Evolutionary conservation across 805 yeast genomes (phyloP), one percentile per base, ranked within the genome.

Genomic region (Sugiyamaella americana): DNA sequence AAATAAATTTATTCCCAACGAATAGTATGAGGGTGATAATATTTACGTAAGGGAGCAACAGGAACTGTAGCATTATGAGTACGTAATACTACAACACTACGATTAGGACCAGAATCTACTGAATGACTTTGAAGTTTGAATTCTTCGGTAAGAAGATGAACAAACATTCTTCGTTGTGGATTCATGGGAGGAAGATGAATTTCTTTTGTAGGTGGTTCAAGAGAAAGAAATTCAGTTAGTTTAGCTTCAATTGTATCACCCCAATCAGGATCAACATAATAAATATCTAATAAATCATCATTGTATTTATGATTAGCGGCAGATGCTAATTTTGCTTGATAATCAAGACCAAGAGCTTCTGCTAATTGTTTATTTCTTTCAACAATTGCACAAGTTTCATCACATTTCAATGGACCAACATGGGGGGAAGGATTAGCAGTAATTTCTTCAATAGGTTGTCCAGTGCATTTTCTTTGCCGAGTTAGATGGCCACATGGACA

Each of bases 81-180:
- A 39, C 70, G 62, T 42, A 69, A 65, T n/a, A 87, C 71, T 52
- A 76, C 80, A 0, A 87, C 91, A 8, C 83, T 76, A 50, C 95
- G 64, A 44, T 77, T 71, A 0, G 96, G 96, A 53, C 87, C 96
- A 2, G 76, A 77, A 62, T 86, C 96, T 51, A 85, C 93, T 1
- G 89, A 76, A 56, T 84, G 88, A 0, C 83, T 70, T 54, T 75
- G 79, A 10, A 87, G 56, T 10, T 73, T 68, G 60, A 69, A 87
- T 0, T 78, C 64, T 21, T 71, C 76, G 0, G 88, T 82, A 36
- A 88, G 58, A 43, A 78, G 79, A 58, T 81, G 91, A 21, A 88
- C 65, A 58, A 87, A 87, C 51, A 69, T 69, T 40, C 96, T 69
- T 61, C 85, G 91, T 3, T 79, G 74, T 11, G 70, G 61, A 43